A percentile compares a stretch with the other conserved stretches of the same genome.
These are phyloP conservation scores for Colletotrichum siamense DNA, from an alignment of 2,329 filamentous ascomycete species.

Conservation along the genomic window DNA sequence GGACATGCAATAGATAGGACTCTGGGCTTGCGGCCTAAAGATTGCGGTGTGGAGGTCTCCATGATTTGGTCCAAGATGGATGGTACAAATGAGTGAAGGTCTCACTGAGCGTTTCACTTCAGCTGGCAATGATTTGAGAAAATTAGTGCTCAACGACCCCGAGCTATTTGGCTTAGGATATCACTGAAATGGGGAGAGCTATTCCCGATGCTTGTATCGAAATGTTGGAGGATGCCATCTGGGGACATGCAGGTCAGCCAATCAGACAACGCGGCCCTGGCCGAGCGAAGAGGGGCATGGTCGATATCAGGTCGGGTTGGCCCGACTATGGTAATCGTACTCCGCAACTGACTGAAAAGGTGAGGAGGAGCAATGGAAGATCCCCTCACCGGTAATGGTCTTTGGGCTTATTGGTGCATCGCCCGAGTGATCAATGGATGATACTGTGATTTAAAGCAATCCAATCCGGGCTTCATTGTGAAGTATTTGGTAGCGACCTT, in stretches of 20 bases:
- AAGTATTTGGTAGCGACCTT: background rate
- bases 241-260: background rate
- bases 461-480: background rate
- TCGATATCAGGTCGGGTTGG: background rate
- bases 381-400: background rate
- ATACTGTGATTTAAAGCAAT: background rate
- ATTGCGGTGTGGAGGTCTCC: background rate
- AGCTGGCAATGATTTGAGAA: background rate
- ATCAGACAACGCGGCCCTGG: background rate
- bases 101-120: background rate
- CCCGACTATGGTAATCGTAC: background rate
- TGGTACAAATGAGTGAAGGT: background rate
- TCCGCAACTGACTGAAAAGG: background rate
- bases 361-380: background rate
- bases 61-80: background rate
- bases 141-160: fast-evolving
- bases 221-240: background rate
- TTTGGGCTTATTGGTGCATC: background rate
- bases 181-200: background rate
- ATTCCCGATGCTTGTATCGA: background rate
- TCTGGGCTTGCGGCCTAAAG: background rate
- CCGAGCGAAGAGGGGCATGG: background rate
- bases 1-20: background rate
- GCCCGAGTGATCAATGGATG: background rate
- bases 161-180: background rate